Evolutionary conservation across 345 rosid species (phyloP), one percentile per base, ranked within the genome.

Genomic region (Gossypium australe): DNA sequence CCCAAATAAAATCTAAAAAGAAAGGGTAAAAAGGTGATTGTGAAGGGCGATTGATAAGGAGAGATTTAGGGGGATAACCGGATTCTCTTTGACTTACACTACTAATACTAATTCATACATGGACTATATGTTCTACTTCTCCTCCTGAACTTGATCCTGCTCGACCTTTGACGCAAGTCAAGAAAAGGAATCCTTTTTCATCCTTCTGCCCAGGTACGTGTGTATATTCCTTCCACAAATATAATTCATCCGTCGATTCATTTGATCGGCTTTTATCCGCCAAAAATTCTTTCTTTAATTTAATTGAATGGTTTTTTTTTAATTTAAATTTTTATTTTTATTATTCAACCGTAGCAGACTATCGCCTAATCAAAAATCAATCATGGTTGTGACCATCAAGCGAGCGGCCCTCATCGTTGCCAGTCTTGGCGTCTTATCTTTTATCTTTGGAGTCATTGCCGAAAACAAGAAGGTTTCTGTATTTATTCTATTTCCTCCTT

Each of bases 381-480:
- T n/a, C 17, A 90, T 93, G 98, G 90, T 89, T 71, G 74, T 85
- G 49, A 86, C 86, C 38, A 79, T 93, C 77, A 86, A 82, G 76
- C 92, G 82, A 29, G 89, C 85, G 86, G 80, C 98, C 66, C 70
- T 87, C 41, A 69, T 86, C 8, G 88, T 93, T 45, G 80, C 86
- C 7, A 51, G 79, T 24, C 78, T 88, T 43, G 98, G 98, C 55
- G 67, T 83, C 5, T n/a, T 87, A 70, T 93, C 98, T 9, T 93
- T 93, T 80, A 2, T 88, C 55, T 82, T 85, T 13, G 98, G 97
- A 57, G 88, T 90, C 2, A 49, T 91, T 49, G 98, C 97, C 0
- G 98, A 93, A 83, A 93, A 93, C 82, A 93, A 88, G 84, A 93
- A 90, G 97, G 97, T 90, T 62, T 2, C 11, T 52, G 7, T 6